Base-by-base conservation (phyloP, 2,329 filamentous ascomycete genomes). In the Lecanicillium sp. region DNA sequence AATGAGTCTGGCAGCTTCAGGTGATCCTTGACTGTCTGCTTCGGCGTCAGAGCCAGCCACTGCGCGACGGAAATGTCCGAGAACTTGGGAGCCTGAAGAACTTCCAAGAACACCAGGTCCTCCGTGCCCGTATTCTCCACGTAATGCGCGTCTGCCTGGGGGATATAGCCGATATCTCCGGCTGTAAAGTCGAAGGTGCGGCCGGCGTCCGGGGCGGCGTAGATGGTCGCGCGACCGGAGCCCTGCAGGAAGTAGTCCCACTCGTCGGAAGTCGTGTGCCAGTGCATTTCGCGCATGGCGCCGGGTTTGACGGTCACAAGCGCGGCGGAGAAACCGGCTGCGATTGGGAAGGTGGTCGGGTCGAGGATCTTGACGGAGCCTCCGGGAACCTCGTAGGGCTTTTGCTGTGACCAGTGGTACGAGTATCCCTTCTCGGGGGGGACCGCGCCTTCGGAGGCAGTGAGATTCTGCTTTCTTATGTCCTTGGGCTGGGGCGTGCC, bases 201-300 rank as follows among this genome's bases (percentile, higher is more conserved):
- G 2, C 72, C 69, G 2, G 69, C 61, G 4, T 64, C 60, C 0
- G 77, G 74, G 0, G 77, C 78, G 19, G 65, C 56, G 62, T 74
- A 82, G 21, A 81, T 68, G 1, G 77, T 81, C 30, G 80, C 68
- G 9, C 79, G 72, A 0, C 71, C 79, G 10, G 70, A 70, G 0
- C 79, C 79, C 46, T 70, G 60, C 7, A 82, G 62, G 65, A 83
- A 80, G 62, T 76, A 82, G 43, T 71, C 71, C 79, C 79, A 83
- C 60, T 83, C 79, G 58, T 82, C 78, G 8, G 69, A 73, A 1
- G 68, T 71, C 1, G 75, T 74, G 63, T 83, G 79, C 79, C 79
- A 83, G 64, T 83, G 79, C 36, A 84, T 65, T 58, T 83, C 79
- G 19, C 80, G 73, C 75, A 83, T 78, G 1, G 78, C 79, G n/a